Base-by-base conservation (phyloP, 768 basidiomycete species). In the Russula griseocarnosa region DNA sequence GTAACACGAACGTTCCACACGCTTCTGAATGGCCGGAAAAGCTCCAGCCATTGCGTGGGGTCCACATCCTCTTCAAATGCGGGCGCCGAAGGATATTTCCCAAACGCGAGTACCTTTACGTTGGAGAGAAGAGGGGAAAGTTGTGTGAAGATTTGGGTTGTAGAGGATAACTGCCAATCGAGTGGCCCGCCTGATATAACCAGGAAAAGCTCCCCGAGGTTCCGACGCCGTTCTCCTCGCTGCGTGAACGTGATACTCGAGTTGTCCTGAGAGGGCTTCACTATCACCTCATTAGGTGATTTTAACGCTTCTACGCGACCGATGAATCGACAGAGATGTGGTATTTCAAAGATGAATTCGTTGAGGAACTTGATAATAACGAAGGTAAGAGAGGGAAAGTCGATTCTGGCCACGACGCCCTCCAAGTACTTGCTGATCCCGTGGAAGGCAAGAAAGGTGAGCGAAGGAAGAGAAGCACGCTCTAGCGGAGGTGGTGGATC, bases 151-250 rank as follows among this genome's bases (percentile, higher is more conserved):
- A 63, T 52, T 20, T 63, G 40, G 7, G 62, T 40, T 11, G 30
- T 36, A 4, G 26, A 36, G 13, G 36, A 55, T 14, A 56, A 36
- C 47, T 56, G 61, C 61, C 61, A 50, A 11, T 62, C 36, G 28
- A 56, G 38, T n/a, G 18, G 32, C 53, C 34, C 9, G 46, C 54
- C 46, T 6, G 26, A 14, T 36, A 61, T 28, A 2, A n/a, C n/a
- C 18, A 58, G 8, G 53, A 26, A 55, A 18, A 49, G 34, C 20
- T 49, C 32, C 9, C 46, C 57, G 3, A 58, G 44, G 34, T 11
- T 49, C 16, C 46, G 22, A 26, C 34, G 34, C n/a, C 46, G 57
- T 22, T 34, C 32, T 16, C 46, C 57, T 38, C 36, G 44, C 14
- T 26, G 34, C 14, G 3, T 36, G 47, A 55, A 46, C 11, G 22